Percentiles rank a stretch among this genome's conserved stretches.
phyloP scores from a whole-genome alignment of 1,284 basidiomycete species.

The Trichosporon asahii region DNA sequence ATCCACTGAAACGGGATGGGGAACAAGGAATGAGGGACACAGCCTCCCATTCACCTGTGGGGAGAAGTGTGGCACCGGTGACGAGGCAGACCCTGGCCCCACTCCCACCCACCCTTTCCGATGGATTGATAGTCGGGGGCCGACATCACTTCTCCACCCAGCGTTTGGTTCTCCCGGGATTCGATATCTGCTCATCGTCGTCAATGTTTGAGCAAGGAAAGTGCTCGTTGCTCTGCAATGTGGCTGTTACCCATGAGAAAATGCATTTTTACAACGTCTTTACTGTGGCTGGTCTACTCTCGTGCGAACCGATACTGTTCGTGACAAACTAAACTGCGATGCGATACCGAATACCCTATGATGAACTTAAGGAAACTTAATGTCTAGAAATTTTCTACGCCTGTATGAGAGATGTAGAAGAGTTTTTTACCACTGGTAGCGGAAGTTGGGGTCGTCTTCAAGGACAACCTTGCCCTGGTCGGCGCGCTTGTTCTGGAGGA shows the following conservation, averaged over 20 bases:
- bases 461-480: slow-evolving; percentile 21
- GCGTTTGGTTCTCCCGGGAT: neutral
- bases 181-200: neutral
- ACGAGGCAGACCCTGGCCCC: neutral
- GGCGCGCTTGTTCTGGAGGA: slow-evolving; percentile 20
- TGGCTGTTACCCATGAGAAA: neutral
- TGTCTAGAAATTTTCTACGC: neutral
- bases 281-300: neutral
- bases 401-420: too few species aligned
- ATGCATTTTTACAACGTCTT: slow-evolving; percentile 2
- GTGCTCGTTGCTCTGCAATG: neutral
- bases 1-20: neutral
- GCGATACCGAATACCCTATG: neutral
- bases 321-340: neutral
- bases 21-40: neutral
- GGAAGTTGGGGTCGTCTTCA: slow-evolving; percentile 20
- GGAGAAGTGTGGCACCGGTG: neutral
- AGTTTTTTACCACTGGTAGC: slow-evolving; percentile 14
- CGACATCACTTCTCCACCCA: too few species aligned
- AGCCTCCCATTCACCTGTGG: neutral
- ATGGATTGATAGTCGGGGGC: too few species aligned
- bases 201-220: neutral
- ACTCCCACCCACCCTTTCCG: neutral
- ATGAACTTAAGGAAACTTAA: neutral
- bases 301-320: neutral